Evolutionary conservation across 305 asterid genomes (phyloP), one percentile per base, ranked within the genome.

Genomic region (Striga hermonthica): DNA sequence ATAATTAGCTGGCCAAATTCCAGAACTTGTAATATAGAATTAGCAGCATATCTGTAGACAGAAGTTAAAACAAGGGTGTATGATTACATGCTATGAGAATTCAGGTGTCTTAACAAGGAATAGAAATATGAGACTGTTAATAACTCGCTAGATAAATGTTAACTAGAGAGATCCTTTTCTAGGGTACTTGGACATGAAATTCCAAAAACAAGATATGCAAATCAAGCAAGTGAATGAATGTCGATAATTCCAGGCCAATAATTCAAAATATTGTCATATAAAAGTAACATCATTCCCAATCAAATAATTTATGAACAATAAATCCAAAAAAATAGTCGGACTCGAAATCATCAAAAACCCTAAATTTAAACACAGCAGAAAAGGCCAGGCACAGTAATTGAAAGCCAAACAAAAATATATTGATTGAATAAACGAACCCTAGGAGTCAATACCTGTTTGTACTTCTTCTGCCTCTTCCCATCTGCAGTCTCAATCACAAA

Each of bases 401-500:
- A 36, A 11, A 6, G 10, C 6, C 34, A n/a, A 13, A 50, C 28
- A 13, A 50, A 12, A 50, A 41, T 41, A 41, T 6, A 41, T 41
- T 41, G 10, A 6, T 1, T 41, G 10, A 7, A 6, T 41, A 41
- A 41, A 6, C 10, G 3, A 41, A 1, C 47, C n/a, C 57, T 50
- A 13, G 4, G 9, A 6, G 7, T 50, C 14, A 14, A 50, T 74
- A 93, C 99, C 99, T 90, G 98, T 78, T 86, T 92, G 79, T 90
- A 93, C 81, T 80, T 90, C 76, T 59, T 90, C 75, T 75, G 85
- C 74, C 96, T 72, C 76, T 64, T 86, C 0, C 96, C 96, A 69
- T 93, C 99, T 3, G 97, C 96, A 59, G 97, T 93, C 76, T 93
- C 96, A 9, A 93, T 87, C 13, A 88, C 74, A 64, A 93, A 93